Conservation (phyloP, 1,284 basidiomycete genomes). For the Apiotrichum sp. region DNA sequence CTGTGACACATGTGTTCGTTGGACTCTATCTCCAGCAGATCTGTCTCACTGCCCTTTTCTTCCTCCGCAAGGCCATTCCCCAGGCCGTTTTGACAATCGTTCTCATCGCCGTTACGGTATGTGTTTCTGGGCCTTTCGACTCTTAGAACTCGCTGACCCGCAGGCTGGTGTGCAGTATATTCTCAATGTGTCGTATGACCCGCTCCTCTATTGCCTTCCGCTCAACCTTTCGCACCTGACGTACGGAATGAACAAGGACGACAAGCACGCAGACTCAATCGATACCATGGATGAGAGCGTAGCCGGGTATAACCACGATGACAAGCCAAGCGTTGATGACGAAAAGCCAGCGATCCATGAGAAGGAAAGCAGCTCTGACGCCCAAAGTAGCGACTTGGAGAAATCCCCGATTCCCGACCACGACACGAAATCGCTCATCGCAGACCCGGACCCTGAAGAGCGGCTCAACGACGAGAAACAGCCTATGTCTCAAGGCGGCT, state of each 20-base stretch:
- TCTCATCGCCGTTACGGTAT: constrained; percentile 69
- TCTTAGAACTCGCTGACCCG: not conserved
- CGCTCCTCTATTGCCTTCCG: constrained; percentile 59
- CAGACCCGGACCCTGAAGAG: too few relatives aligned
- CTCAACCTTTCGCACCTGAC: constrained; percentile 68
- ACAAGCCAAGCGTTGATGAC: constrained; percentile 24
- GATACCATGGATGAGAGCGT: not conserved
- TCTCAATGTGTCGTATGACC: constrained; percentile 58
- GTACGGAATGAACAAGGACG: constrained; percentile 47
- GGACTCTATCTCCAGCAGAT: constrained; percentile 78
- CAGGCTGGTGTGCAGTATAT: constrained; percentile 57
- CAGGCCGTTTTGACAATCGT: constrained; percentile 78
- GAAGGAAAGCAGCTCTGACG: not conserved
- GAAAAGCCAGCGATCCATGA: constrained; percentile 8
- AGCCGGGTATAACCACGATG: not conserved
- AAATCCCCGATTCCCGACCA: too few relatives aligned
- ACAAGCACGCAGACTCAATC: constrained; percentile 14
- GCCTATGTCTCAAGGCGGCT: too few relatives aligned
- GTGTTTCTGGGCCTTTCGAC: constrained; percentile 27
- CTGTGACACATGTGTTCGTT: constrained; percentile 87
- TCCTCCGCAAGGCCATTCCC: constrained; percentile 65
- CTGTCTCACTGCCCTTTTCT: constrained; percentile 79
- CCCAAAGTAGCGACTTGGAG: too few relatives aligned
- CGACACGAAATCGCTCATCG: too few relatives aligned
- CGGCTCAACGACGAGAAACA: too few relatives aligned